phyloP scores from a whole-genome alignment of 208 protist genomes.

The Acanthamoeba rhysodes region DNA sequence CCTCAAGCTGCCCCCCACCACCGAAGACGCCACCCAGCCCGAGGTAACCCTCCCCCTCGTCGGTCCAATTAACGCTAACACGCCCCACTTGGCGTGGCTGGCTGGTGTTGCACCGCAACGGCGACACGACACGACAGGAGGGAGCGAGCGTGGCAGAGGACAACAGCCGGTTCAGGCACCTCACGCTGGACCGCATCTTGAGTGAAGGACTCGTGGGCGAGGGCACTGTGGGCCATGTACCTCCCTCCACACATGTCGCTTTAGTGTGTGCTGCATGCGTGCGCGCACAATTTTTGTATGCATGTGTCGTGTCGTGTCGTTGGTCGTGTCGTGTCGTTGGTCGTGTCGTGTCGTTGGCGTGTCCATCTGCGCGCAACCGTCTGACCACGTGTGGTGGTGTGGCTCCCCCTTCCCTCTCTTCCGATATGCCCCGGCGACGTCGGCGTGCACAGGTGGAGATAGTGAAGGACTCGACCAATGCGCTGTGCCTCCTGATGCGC shows the following conservation, averaged over 20 bases:
- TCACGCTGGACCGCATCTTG: constrained; percentile 14
- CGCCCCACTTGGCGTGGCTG: no score
- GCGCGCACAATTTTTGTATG: no score
- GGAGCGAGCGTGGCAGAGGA: neutral
- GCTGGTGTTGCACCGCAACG: no score
- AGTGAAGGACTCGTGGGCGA: constrained; percentile 24
- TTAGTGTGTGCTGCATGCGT: no score
- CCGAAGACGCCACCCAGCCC: neutral
- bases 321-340: no score
- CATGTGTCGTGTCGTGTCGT: no score
- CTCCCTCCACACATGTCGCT: neutral
- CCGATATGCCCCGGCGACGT: neutral
- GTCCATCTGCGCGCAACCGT: no score
- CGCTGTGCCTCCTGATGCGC: constrained; percentile 27
- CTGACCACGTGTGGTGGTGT: no score
- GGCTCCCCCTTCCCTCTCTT: neutral
- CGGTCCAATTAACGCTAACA: neutral
- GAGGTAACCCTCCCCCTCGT: neutral
- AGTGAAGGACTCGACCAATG: neutral
- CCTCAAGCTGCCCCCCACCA: neutral
- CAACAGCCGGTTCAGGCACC: constrained; percentile 49
- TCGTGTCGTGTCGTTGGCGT: no score
- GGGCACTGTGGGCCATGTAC: neutral
- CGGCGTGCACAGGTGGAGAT: neutral
- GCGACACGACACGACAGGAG: no score